Base-by-base conservation (phyloP, 2,329 filamentous ascomycete species). In the Zalaria obscura region DNA sequence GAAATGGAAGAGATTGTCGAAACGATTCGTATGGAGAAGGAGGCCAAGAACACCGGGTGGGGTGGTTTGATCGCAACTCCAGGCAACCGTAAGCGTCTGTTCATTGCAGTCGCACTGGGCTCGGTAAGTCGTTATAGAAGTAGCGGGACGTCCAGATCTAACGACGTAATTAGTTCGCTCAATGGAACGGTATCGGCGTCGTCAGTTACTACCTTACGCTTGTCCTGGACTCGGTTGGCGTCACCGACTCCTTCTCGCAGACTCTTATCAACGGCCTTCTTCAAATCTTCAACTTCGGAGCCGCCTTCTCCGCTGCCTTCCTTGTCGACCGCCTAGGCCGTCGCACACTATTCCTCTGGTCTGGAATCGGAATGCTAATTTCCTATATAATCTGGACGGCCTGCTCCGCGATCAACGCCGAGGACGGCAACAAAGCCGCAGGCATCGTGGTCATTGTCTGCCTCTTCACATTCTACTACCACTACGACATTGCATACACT, bases 1-100 rank as follows among this genome's bases (percentile, higher is more conserved):
- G 75, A 83, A 55, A 79, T 68, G 56, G 69, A 68, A 38, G 77
- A 83, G 61, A 83, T 83, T 58, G 72, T 70, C 51, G 69, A 78
- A 52, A 78, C 76, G 9, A 72, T 82, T 42, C 60, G 63, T 40
- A 61, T 76, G 45, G 78, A 81, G 52, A 62, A 64, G 29, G 36
- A 18, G 28, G 34, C 33, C 42, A 60, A 65, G 44, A 29, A 27
- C 26, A 66, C 57, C 40, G 59, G 63, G 5, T 72, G 68, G 37
- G 69, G 63, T 45, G 82, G 78, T 55, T 47, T 71, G 10, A 75
- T 80, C 53, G 77, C 82, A 49, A 68, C 66, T 4, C 60, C 61
- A 18, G 71, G 68, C 33, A 75, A 75, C 51, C 63, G 70, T 33
- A 66, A 68, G 45, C 63, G 72, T 25, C 57, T 73, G 25, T 50